These are phyloP conservation scores for Benincasa hispida DNA, from an alignment of 306 rosid species.

Conservation along the genomic window DNA sequence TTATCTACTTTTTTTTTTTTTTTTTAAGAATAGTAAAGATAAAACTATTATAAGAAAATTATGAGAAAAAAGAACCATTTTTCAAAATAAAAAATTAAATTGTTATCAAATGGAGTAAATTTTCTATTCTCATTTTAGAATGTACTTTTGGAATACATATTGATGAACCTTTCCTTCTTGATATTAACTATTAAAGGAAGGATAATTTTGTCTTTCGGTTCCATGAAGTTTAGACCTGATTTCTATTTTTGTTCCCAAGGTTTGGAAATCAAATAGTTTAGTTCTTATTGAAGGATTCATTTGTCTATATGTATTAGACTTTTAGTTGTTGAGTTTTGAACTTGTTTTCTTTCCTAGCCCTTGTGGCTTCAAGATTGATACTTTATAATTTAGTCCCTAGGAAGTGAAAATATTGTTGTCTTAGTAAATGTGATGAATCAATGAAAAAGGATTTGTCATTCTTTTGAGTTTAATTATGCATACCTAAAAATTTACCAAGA, in stretches of 20 bases:
- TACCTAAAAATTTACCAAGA: neutral
- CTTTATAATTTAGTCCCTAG: neutral
- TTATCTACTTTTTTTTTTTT: too few relatives aligned
- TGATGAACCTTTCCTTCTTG: neutral
- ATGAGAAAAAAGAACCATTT: too few relatives aligned
- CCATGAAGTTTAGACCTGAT: neutral
- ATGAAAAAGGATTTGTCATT: neutral
- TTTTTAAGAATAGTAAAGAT: too few relatives aligned
- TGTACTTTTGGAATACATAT: neutral
- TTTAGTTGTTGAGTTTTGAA: neutral
- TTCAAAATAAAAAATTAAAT: too few relatives aligned
- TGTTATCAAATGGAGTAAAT: too few relatives aligned
- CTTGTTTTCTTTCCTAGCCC: neutral
- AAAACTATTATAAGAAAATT: too few relatives aligned
- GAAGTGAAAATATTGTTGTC: neutral
- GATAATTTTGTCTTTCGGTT: neutral
- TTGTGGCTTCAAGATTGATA: neutral
- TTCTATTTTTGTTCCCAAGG: neutral
- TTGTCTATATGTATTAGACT: neutral
- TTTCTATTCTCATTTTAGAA: neutral
- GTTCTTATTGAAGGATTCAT: neutral
- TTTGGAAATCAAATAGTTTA: neutral
- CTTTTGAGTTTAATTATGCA: neutral
- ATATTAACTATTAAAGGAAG: neutral
- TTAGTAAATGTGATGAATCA: neutral